These are phyloP conservation scores for Pisolithus marmoratus DNA, from an alignment of 768 basidiomycete species.

Conservation along the genomic window DNA sequence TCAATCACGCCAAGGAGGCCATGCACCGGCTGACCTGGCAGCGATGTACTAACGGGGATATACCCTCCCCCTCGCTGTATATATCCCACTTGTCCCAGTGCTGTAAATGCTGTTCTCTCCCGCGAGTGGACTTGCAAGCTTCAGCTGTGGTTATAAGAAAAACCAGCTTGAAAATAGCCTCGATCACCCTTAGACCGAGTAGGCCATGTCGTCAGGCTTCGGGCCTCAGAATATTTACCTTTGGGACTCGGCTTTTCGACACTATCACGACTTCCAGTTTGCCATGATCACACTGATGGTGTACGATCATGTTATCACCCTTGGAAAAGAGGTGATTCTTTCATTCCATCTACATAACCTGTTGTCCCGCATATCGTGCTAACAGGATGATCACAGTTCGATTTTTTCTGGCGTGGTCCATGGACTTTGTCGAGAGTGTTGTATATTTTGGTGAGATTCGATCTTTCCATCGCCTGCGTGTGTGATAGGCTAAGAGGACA, in stretches of 20 bases:
- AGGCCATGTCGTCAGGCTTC: background rate
- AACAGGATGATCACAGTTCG: background rate
- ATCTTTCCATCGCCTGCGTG: too few species aligned
- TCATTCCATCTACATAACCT: too few species aligned
- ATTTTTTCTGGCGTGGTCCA: slow-evolving; percentile 4
- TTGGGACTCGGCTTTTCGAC: background rate
- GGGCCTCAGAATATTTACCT: background rate
- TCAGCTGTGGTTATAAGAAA: too few species aligned
- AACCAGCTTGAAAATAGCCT: too few species aligned
- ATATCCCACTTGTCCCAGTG: too few species aligned
- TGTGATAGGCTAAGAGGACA: background rate
- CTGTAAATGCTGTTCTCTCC: too few species aligned
- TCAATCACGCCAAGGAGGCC: too few species aligned
- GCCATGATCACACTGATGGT: background rate
- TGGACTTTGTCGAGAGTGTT: slow-evolving; percentile 4
- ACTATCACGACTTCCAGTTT: background rate
- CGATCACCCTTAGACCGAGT: background rate
- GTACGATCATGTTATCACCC: background rate
- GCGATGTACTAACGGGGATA: too few species aligned
- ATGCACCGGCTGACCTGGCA: too few species aligned
- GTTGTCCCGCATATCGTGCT: background rate
- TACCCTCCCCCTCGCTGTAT: too few species aligned
- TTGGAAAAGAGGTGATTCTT: slow-evolving; percentile 4
- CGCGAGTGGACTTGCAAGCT: too few species aligned
- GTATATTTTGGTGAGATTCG: slow-evolving; percentile 5